Evolutionary conservation across 1,284 basidiomycete genomes (phyloP).

Genomic region (Trametes sp.): DNA sequence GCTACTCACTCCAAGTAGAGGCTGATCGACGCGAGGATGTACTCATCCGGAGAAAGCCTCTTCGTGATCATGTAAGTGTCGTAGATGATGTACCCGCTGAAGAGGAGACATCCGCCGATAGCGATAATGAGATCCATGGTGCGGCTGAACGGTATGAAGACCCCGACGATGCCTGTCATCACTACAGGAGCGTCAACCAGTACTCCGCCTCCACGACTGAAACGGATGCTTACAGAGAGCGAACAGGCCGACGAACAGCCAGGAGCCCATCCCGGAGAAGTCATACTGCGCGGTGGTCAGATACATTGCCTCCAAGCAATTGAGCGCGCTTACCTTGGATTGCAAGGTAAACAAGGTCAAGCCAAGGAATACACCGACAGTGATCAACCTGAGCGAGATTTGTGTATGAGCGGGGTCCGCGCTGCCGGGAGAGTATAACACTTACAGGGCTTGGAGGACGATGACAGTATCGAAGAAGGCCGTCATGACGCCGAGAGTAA

Average conservation of each 20-base stretch:
- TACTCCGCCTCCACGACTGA: background rate
- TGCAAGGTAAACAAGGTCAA: constrained; percentile 88
- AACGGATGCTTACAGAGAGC: constrained; percentile 61
- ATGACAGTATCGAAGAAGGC: constrained; percentile 80
- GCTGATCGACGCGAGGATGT: constrained; percentile 84
- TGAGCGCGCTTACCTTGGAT: constrained; percentile 62
- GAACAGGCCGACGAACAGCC: constrained; percentile 80
- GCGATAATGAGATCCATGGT: constrained; percentile 83
- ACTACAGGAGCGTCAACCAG: constrained; percentile 48
- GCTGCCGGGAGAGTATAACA: constrained; percentile 31
- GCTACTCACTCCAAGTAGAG: constrained; percentile 85
- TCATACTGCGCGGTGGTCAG: constrained; percentile 68
- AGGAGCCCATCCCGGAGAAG: constrained; percentile 86
- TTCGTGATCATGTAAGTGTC: constrained; percentile 89
- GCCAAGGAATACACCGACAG: constrained; percentile 87
- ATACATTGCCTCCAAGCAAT: background rate
- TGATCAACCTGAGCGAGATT: constrained; percentile 67
- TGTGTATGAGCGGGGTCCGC: background rate
- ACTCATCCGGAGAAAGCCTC: constrained; percentile 86
- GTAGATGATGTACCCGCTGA: constrained; percentile 86
- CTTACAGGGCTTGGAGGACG: constrained; percentile 86
- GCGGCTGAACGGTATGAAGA: constrained; percentile 82
- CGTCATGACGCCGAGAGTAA: constrained; percentile 79
- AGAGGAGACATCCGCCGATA: constrained; percentile 80
- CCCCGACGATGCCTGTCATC: constrained; percentile 78